Base-by-base conservation (phyloP, 495 filamentous ascomycete species). In the Chaetomidium leptoderma region DNA sequence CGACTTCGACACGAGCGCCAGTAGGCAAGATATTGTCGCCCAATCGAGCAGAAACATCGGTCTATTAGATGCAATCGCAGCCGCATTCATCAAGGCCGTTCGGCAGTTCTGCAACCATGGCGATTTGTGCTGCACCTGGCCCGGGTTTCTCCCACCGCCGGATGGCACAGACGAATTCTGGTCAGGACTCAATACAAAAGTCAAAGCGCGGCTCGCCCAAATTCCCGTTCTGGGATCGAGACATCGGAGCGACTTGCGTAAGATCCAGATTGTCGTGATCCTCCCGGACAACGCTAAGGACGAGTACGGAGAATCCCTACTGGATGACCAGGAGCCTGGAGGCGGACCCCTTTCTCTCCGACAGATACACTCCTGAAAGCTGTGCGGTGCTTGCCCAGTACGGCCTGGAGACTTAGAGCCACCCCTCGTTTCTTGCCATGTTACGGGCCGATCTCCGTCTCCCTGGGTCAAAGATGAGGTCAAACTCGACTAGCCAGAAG, bases 1-100 rank as follows among this genome's bases (percentile, higher is more conserved):
- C 26, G 76, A 79, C 58, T 79, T 78, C 53, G 72, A 73, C 36
- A 78, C 75, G 0, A 50, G 70, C 8, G 76, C 75, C 0, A 77
- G 63, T 61, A 63, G 76, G 10, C 61, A 79, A 47, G 73, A 75
- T 60, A 68, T 79, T 23, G 50, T 71, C 8, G 51, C 44, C 0
- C 55, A 23, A 4, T 70, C 70, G 1, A 23, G 21, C 0, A 57
- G 68, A 19, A 74, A 74, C 48, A 32, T 42, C 9, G 30, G 21
- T 14, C 57, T 74, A 0, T 21, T 67, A 4, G 55, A 62, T 33
- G 55, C 47, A 3, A 58, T 74, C 8, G 63, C 71, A 9, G 58
- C 63, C 1, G 55, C 66, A 10, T 74, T 74, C 26, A 33, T 69
- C 24, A 50, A 46, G 44, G 64, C 62, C 6, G 60, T 74, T 9